These are phyloP conservation scores for Purshia tridentata DNA, from an alignment of 306 rosid genomes.

Conservation along the genomic window DNA sequence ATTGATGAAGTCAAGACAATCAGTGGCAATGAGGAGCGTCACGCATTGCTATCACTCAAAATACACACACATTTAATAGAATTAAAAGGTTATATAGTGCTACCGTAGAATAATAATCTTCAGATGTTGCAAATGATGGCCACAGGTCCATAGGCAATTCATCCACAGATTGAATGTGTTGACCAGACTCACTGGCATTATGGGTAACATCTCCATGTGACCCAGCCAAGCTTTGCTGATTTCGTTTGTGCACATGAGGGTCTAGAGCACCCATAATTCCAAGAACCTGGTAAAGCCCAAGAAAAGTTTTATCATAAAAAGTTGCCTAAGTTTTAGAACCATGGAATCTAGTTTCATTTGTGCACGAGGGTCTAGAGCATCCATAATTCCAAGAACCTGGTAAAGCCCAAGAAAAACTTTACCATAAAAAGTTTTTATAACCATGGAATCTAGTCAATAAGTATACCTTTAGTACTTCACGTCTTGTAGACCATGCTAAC, in stretches of 20 bases:
- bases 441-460: constrained; percentile 16
- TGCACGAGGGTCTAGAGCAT: constrained; percentile 97
- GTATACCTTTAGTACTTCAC: constrained; percentile 91
- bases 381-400: constrained; percentile 98
- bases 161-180: constrained; percentile 87
- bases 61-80: constrained; percentile 14
- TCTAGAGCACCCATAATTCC: constrained; percentile 99
- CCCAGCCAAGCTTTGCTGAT: constrained; percentile 78
- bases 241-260: constrained; percentile 88
- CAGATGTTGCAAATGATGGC: constrained; percentile 97
- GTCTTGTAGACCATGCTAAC: constrained; percentile 97
- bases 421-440: not conserved
- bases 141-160: constrained; percentile 82
- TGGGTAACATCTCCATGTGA: constrained; percentile 79
- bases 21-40: not conserved
- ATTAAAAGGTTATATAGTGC: constrained; percentile 11
- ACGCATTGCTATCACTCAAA: not conserved
- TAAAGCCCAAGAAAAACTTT: constrained; percentile 28
- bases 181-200: constrained; percentile 84
- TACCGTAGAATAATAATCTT: constrained; percentile 94
- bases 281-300: constrained; percentile 63
- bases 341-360: constrained; percentile 81
- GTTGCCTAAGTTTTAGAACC: not conserved
- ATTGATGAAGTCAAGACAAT: not conserved
- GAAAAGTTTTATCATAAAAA: constrained; percentile 12